Conservation (phyloP, 495 filamentous ascomycete species). For the Daldinia bambusicola region DNA sequence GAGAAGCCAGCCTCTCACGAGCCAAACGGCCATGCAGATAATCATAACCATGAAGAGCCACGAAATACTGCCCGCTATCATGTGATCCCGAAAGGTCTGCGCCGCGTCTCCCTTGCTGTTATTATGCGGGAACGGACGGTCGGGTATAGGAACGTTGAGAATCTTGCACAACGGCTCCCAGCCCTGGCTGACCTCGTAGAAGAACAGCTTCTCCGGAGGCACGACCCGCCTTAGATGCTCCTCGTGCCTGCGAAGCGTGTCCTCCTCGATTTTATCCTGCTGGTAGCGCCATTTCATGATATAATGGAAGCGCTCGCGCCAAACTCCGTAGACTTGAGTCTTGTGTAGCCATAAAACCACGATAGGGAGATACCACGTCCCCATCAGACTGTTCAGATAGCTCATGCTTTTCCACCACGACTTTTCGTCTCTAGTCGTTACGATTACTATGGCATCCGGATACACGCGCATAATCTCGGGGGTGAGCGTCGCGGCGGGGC, state of each 20-base stretch:
- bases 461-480: slow-evolving; percentile 53
- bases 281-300: slow-evolving; percentile 48
- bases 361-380: slow-evolving; percentile 49
- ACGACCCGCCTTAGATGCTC: slow-evolving; percentile 50
- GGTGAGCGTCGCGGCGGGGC: slow-evolving; percentile 48
- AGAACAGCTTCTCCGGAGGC: slow-evolving; percentile 53
- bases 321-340: slow-evolving; percentile 45
- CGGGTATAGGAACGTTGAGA: slow-evolving; percentile 51
- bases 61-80: slow-evolving; percentile 38
- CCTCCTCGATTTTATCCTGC: slow-evolving; percentile 46
- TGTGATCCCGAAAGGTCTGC: slow-evolving; percentile 41
- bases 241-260: slow-evolving; percentile 51
- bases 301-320: slow-evolving; percentile 44
- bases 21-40: slow-evolving; percentile 39
- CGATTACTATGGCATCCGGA: slow-evolving; percentile 53
- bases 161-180: slow-evolving; percentile 56
- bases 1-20: slow-evolving; percentile 30
- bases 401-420: slow-evolving; percentile 51
- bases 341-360: slow-evolving; percentile 47
- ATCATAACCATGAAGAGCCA: slow-evolving; percentile 45
- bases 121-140: slow-evolving; percentile 50
- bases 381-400: slow-evolving; percentile 45
- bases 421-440: slow-evolving; percentile 47
- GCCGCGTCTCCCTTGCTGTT: slow-evolving; percentile 49
- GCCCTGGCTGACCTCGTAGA: slow-evolving; percentile 57